Evolutionary conservation across 1,139 yeast species (phyloP), one percentile per base, ranked within the genome.

Genomic region (Lodderomyces oxycetoniae): DNA sequence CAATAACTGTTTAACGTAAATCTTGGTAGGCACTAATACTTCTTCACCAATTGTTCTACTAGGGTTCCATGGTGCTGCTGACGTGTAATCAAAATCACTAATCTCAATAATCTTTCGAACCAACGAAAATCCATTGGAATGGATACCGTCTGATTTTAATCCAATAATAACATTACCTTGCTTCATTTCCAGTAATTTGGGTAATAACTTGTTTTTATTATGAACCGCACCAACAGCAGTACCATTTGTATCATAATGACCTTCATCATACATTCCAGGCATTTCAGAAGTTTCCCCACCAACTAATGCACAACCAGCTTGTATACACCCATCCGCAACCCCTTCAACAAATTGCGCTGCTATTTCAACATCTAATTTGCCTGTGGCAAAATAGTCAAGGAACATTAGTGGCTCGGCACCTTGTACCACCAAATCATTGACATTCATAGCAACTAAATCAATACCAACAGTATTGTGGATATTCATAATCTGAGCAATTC

Each of bases 191-290:
- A 71, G 62, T 17, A 71, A 55, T 44, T 72, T 73, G 28, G 99
- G 98, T 48, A 93, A 69, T 36, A 91, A 76, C 45, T 76, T 73
- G 43, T 68, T 63, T 52, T 83, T 85, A 47, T 74, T 67, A n/a
- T n/a, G n/a, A n/a, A 93, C 97, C n/a, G 98, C 98, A 52, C 99
- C 99, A 34, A 93, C 89, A 34, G 96, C 93, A 28, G 98, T 91
- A 61, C 99, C 98, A 53, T 91, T 91, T 40, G 96, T 89, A 61
- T 93, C 99, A 57, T 93, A 93, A 60, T 93, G 98, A 30, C 93
- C 94, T 39, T 79, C 88, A 39, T 80, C 84, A 55, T 93, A 93
- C 83, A 93, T 87, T 46, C 98, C 98, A 27, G 99, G 99, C 99
- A 93, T 93, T 70, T 93, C 99, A 38, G 95, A 86, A 32, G 99